Conservation (phyloP, 805 yeast species). For the Candida bentonensis region DNA sequence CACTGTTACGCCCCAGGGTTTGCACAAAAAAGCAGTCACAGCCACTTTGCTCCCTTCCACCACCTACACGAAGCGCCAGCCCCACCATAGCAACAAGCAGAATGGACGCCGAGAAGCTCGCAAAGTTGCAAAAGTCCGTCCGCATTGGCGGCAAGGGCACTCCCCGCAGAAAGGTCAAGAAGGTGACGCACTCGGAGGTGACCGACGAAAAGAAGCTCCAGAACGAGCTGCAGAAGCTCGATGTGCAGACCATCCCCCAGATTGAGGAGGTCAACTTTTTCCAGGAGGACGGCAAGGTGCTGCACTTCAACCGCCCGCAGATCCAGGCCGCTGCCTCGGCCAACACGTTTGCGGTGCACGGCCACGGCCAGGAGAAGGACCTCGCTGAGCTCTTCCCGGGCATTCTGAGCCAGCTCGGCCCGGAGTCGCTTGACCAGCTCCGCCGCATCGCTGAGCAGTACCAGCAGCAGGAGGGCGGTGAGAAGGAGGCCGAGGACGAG, state of each 20-base stretch:
- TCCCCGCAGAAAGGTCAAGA: conserved; percentile 87
- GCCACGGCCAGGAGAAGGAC: conserved; percentile 85
- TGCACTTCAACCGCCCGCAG: conserved; percentile 93
- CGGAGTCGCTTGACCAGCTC: conserved; percentile 83
- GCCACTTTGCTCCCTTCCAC: no score
- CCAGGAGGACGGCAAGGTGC: conserved; percentile 89
- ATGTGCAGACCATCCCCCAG: conserved; percentile 76
- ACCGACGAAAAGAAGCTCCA: conserved; percentile 87
- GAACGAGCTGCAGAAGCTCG: conserved; percentile 75
- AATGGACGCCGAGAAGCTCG: conserved; percentile 81
- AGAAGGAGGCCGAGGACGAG: conserved; percentile 33
- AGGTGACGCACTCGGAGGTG: conserved; percentile 41
- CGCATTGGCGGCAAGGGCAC: conserved; percentile 62
- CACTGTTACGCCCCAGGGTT: no score
- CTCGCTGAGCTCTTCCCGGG: conserved; percentile 87
- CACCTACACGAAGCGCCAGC: no score
- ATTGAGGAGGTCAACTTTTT: conserved; percentile 97
- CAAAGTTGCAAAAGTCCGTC: conserved; percentile 66
- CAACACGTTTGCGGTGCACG: conserved; percentile 91
- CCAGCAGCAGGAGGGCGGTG: conserved; percentile 38
- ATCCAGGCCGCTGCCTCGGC: conserved; percentile 83
- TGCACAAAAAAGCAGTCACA: conserved; percentile 2
- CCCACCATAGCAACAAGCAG: neutral
- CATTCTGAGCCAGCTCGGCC: conserved; percentile 91
- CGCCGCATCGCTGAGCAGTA: conserved; percentile 81